These are phyloP conservation scores for Podospora didyma DNA, from an alignment of 495 filamentous ascomycete genomes.

Conservation along the genomic window DNA sequence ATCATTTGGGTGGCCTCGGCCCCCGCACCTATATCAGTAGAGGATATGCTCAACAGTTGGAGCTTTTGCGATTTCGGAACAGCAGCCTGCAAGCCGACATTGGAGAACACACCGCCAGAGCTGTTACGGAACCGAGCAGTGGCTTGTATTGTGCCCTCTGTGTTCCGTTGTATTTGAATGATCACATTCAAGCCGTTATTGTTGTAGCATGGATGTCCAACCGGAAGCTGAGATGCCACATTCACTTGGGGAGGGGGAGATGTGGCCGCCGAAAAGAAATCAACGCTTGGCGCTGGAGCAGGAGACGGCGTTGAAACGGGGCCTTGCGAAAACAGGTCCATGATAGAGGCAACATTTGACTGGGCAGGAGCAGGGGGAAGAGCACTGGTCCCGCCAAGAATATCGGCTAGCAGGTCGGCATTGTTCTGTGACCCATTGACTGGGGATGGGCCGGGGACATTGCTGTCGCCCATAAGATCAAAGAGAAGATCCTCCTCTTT, in stretches of 20 bases:
- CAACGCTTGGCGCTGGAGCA: slow-evolving; percentile 33
- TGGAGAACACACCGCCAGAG: slow-evolving; percentile 58
- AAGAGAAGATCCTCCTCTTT: slow-evolving; percentile 88
- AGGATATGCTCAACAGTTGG: slow-evolving; percentile 82
- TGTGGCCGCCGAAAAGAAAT: slow-evolving; percentile 38
- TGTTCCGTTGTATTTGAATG: slow-evolving; percentile 75
- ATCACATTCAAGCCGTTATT: slow-evolving; percentile 80
- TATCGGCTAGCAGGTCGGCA: slow-evolving; percentile 83
- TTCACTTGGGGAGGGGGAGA: slow-evolving; percentile 44
- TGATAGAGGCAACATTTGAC: slow-evolving; percentile 71
- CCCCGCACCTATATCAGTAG: slow-evolving; percentile 66
- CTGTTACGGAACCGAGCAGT: slow-evolving; percentile 78
- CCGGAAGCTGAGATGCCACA: slow-evolving; percentile 34
- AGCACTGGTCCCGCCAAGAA: slow-evolving; percentile 62
- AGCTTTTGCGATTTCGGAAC: slow-evolving; percentile 94
- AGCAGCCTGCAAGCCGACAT: slow-evolving; percentile 82
- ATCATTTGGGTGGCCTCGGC: slow-evolving; percentile 84
- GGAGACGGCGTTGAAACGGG: slow-evolving; percentile 24
- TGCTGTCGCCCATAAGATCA: slow-evolving; percentile 84
- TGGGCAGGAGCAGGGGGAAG: slow-evolving; percentile 42
- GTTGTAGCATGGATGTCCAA: slow-evolving; percentile 69
- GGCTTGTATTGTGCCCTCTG: slow-evolving; percentile 68
- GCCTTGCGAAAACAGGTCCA: slow-evolving; percentile 70
- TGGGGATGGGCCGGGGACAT: slow-evolving; percentile 43
- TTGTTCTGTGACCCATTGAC: slow-evolving; percentile 71